Evolutionary conservation across 1,284 basidiomycete species (phyloP).

Genomic region (Rhizopogon hawkerae): DNA sequence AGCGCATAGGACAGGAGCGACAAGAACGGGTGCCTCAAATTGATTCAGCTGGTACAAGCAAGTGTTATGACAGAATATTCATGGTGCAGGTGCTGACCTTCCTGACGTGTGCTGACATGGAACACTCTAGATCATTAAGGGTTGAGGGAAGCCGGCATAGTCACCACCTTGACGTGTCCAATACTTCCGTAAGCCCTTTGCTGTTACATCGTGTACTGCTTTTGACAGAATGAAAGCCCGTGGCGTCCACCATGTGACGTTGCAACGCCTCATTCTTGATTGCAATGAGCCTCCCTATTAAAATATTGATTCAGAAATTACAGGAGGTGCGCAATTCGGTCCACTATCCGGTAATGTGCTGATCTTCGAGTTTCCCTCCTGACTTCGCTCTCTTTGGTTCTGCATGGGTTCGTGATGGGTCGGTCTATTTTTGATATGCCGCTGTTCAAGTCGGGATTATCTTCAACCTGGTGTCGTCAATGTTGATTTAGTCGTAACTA

Average conservation of each 20-base stretch:
- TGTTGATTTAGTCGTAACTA: background rate
- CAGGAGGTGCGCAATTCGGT: background rate
- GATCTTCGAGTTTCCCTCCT: background rate
- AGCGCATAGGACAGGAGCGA: background rate
- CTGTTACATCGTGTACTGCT: background rate
- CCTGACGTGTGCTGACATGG: background rate
- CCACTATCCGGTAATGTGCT: background rate
- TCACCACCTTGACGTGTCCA: background rate
- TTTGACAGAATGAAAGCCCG: background rate
- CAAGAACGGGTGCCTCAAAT: too few relatives aligned
- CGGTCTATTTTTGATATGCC: background rate
- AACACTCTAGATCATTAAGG: background rate
- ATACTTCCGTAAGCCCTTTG: background rate
- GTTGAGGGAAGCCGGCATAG: background rate
- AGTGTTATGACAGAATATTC: background rate
- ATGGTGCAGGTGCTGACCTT: background rate
- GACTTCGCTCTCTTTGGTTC: background rate
- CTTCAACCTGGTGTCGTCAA: background rate
- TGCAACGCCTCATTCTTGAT: background rate
- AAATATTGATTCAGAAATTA: background rate
- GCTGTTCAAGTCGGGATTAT: background rate
- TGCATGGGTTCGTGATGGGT: background rate
- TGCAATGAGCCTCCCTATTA: background rate
- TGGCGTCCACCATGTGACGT: background rate
- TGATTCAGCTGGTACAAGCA: background rate